These are phyloP conservation scores for Aristolochia californica DNA, from an alignment of 164 flowering plant species.

Conservation along the genomic window DNA sequence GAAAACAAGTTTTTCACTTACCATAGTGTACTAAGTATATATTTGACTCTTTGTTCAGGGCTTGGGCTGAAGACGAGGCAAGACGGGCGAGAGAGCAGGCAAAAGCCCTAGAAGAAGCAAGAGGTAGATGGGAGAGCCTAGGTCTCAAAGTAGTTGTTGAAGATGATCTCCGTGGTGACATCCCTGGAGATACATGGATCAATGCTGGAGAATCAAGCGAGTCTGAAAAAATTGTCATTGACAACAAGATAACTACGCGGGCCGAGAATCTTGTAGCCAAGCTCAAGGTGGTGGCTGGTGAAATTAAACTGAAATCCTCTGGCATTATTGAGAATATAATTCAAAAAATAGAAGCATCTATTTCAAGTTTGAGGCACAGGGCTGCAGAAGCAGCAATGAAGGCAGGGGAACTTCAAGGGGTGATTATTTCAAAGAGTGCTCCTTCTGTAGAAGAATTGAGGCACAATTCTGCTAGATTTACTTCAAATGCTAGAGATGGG, in stretches of 20 bases:
- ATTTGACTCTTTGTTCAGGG: slow-evolving; percentile 22
- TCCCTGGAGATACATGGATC: slow-evolving; percentile 56
- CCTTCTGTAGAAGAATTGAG: slow-evolving; percentile 36
- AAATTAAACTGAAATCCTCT: slow-evolving; percentile 43
- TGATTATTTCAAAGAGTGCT: slow-evolving; percentile 25
- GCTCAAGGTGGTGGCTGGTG: slow-evolving; percentile 53
- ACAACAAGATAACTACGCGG: slow-evolving; percentile 14
- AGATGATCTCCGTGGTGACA: slow-evolving; percentile 60
- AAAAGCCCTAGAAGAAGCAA: slow-evolving; percentile 82
- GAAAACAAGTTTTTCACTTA: not conserved
- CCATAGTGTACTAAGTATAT: not conserved
- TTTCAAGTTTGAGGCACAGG: slow-evolving; percentile 38
- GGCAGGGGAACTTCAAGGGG: slow-evolving; percentile 29
- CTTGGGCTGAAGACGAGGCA: slow-evolving; percentile 99
- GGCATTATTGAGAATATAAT: slow-evolving; percentile 44
- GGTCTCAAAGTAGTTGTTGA: slow-evolving; percentile 88
- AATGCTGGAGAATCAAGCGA: slow-evolving; percentile 36
- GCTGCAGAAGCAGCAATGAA: slow-evolving; percentile 12
- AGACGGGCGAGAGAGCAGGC: slow-evolving; percentile 84
- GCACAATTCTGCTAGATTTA: slow-evolving; percentile 24
- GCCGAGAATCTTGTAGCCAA: slow-evolving; percentile 53
- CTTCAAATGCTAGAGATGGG: slow-evolving; percentile 35
- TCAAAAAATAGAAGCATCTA: slow-evolving; percentile 30
- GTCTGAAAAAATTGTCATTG: slow-evolving; percentile 31
- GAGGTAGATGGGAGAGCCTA: slow-evolving; percentile 77